phyloP scores from a whole-genome alignment of 768 basidiomycete genomes.

The Saitozyma sp. region DNA sequence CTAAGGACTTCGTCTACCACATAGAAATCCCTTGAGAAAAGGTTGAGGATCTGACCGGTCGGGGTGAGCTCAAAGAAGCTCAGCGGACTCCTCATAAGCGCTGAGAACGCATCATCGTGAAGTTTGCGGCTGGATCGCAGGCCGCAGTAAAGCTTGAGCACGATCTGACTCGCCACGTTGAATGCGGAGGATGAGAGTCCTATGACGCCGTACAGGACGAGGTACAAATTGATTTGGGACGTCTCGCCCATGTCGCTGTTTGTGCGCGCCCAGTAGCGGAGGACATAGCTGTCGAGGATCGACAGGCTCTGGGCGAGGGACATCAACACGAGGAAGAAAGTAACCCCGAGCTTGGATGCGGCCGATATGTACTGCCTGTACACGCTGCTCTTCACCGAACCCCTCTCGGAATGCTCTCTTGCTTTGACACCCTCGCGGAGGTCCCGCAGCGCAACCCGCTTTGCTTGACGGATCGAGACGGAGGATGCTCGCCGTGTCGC shows the following conservation, averaged over 20 bases:
- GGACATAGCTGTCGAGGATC: conserved; percentile 58
- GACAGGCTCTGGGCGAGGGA: conserved; percentile 63
- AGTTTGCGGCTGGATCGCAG: conserved; percentile 70
- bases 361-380: conserved; percentile 77
- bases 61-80: conserved; percentile 90
- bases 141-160: conserved; percentile 76
- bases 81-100: conserved; percentile 78
- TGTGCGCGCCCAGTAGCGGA: conserved; percentile 78
- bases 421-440: conserved; percentile 51
- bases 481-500: conserved; percentile 49
- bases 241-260: conserved; percentile 66
- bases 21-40: conserved; percentile 80
- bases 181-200: conserved; percentile 61
- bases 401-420: conserved; percentile 69
- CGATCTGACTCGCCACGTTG: conserved; percentile 61
- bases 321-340: conserved; percentile 61
- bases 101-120: conserved; percentile 65
- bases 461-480: conserved; percentile 49
- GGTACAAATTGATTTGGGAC: conserved; percentile 58
- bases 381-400: conserved; percentile 73
- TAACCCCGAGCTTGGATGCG: conserved; percentile 72
- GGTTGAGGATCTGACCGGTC: conserved; percentile 80
- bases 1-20: conserved; percentile 76
- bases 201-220: conserved; percentile 65
- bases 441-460: conserved; percentile 50